Base-by-base conservation (phyloP, 1,139 yeast species). In the Saccharomyces hybrid region DNA sequence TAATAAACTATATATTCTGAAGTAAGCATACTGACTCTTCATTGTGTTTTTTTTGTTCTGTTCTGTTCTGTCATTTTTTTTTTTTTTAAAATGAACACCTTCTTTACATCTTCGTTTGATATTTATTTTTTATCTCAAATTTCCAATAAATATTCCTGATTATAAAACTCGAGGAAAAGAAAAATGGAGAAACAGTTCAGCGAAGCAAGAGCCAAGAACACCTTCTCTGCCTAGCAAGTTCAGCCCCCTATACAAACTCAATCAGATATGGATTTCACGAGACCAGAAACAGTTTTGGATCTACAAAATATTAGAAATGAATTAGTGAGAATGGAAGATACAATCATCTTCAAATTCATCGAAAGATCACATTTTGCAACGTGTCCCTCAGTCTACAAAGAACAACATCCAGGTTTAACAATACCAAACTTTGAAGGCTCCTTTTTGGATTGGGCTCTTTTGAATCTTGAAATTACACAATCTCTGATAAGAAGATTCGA, bases 271-370 rank as follows among this genome's bases (percentile, higher is more conserved):
- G 96, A 93, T 71, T 91, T 91, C 70, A 79, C 81, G 71, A 81
- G 83, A 61, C 95, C 96, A 12, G 86, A 84, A 49, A 82, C 96
- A 0, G 97, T 90, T 7, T 78, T 93, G 56, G 81, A 89, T 66
- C 76, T 93, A 59, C 76, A 76, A 64, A 90, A 93, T 71, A 93
- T 93, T 64, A 83, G 99, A 60, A 83, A 81, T 59, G 88, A 91
- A 21, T 76, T 93, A 54, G 85, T 90, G 48, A 82, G 96, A 53
- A 89, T 93, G 96, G 99, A 93, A 67, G 99, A 93, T 71, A 86
- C 97, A 8, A 90, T 93, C 64, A 88, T 93, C 60, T 93, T 91
- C 76, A 88, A 86, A 57, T 79, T 93, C 63, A 91, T 93, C 59
- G 99, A 93, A 71, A 78, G 99, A 60, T 88, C 96, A 2, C 96